Base-by-base conservation (phyloP, 768 basidiomycete genomes). In the Daedaleopsis nitida region DNA sequence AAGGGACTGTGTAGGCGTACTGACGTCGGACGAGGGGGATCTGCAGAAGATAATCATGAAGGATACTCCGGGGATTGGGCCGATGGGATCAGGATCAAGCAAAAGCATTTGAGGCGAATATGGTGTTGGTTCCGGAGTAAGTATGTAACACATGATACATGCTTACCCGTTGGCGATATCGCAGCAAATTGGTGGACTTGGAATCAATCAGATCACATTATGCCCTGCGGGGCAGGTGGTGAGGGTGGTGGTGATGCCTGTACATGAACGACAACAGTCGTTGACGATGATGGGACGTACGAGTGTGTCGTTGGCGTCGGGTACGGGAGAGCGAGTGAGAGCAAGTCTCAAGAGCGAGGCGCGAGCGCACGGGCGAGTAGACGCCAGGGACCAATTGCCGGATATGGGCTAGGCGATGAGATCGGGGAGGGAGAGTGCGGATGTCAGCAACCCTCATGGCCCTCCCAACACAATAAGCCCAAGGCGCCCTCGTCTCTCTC, bases 401-500 rank as follows among this genome's bases (percentile, higher is more conserved):
- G 50, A 43, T 34, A 44, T 35, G 47, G 48, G 39, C 27, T 7
- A 7, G 27, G 27, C 27, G 27, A 32, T 32, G 4, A 32, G 27
- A 32, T 32, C 27, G 27, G 27, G 27, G 3, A 3, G 27, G 27
- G 27, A 7, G 3, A 3, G 27, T 3, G 24, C 57, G 48, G 50
- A 37, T 38, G 21, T 45, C 21, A 3, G 23, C 54, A 24, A 44
- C 50, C 44, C 47, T 49, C 45, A 57, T 52, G 55, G 17, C 24
- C 55, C 60, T 49, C 37, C 37, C 38, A 57, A 59, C 58, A 64
- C 62, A 64, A 64, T 64, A 64, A 64, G 58, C 58, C 54, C 49
- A 44, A 52, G 62, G 44, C 58, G 58, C 62, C 58, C 55, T 44
- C 27, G 19, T 27, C 11, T 27, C 23, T 37, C 42, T 53, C 62